Evolutionary conservation across 768 basidiomycete species (phyloP).

Genomic region (Collybiopsis confluens): DNA sequence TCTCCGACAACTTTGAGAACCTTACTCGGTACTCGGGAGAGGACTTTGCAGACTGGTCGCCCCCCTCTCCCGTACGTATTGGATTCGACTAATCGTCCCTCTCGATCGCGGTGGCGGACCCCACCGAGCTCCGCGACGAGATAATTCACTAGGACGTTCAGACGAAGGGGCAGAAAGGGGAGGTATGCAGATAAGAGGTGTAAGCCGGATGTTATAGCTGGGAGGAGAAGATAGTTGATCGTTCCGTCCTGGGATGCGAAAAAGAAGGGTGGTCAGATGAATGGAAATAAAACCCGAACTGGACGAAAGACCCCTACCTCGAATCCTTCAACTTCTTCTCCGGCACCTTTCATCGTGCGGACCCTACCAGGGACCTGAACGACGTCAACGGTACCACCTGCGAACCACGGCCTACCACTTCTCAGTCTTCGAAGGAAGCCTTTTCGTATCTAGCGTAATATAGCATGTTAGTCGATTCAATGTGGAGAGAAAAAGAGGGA

Average conservation of each 20-base stretch:
- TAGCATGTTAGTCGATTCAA: too few species aligned
- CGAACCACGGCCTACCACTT: slow-evolving; percentile 67
- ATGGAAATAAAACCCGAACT: background rate
- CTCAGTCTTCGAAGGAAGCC: slow-evolving; percentile 56
- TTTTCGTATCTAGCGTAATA: slow-evolving; percentile 40
- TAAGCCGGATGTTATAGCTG: slow-evolving; percentile 76
- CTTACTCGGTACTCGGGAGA: slow-evolving; percentile 57
- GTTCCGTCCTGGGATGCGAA: slow-evolving; percentile 66
- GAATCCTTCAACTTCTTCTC: slow-evolving; percentile 76
- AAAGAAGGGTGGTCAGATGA: background rate
- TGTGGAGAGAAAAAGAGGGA: background rate
- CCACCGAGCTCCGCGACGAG: slow-evolving; percentile 50
- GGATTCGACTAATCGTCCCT: background rate
- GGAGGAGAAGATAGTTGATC: slow-evolving; percentile 74
- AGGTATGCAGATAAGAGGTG: slow-evolving; percentile 75
- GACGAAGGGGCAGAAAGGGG: slow-evolving; percentile 72
- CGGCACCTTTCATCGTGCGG: slow-evolving; percentile 35
- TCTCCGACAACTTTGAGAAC: slow-evolving; percentile 57
- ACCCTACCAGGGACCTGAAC: slow-evolving; percentile 78
- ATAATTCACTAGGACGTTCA: slow-evolving; percentile 64
- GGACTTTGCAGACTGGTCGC: slow-evolving; percentile 64
- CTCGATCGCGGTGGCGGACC: slow-evolving; percentile 40
- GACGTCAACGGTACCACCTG: slow-evolving; percentile 77
- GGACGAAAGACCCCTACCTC: slow-evolving; percentile 9
- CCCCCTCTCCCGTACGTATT: slow-evolving; percentile 29